These are phyloP conservation scores for Emergomyces pasteurianus DNA, from an alignment of 2,329 filamentous ascomycete genomes.

Conservation along the genomic window DNA sequence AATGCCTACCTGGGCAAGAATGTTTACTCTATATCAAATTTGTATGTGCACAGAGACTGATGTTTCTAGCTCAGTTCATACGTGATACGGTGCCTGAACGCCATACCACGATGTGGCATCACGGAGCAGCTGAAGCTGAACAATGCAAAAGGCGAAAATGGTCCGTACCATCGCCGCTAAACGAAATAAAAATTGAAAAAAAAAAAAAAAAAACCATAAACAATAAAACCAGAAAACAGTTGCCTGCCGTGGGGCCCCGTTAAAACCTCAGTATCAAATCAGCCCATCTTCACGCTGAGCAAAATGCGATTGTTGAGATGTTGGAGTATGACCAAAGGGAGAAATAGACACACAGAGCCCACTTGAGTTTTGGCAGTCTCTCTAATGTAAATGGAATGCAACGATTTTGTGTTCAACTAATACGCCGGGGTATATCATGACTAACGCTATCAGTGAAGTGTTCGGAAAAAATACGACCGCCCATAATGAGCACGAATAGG, in stretches of 20 bases:
- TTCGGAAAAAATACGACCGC: not conserved
- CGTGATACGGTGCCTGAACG: not conserved
- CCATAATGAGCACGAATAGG: not conserved
- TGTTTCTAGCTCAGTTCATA: not conserved
- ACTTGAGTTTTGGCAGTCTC: not conserved
- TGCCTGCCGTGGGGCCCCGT: not conserved
- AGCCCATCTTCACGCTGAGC: not conserved
- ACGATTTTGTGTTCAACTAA: not conserved
- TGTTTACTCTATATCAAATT: not conserved
- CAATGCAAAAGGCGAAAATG: not conserved
- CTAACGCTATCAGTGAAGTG: not conserved
- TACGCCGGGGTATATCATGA: slow-evolving; percentile 1
- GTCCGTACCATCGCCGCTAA: not conserved
- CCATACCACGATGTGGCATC: not conserved
- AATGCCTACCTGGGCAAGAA: not conserved
- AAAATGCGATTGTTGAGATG: not conserved
- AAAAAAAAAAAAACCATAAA: not conserved
- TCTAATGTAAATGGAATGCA: not conserved
- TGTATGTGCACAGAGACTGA: not conserved
- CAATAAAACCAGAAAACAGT: not conserved
- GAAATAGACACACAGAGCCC: not conserved
- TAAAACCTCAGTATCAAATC: not conserved
- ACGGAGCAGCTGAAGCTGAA: not conserved
- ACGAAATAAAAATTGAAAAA: too few species aligned
- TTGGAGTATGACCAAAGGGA: not conserved